These are phyloP conservation scores for Tuber calosporum DNA, from an alignment of 495 filamentous ascomycete species.

Conservation along the genomic window DNA sequence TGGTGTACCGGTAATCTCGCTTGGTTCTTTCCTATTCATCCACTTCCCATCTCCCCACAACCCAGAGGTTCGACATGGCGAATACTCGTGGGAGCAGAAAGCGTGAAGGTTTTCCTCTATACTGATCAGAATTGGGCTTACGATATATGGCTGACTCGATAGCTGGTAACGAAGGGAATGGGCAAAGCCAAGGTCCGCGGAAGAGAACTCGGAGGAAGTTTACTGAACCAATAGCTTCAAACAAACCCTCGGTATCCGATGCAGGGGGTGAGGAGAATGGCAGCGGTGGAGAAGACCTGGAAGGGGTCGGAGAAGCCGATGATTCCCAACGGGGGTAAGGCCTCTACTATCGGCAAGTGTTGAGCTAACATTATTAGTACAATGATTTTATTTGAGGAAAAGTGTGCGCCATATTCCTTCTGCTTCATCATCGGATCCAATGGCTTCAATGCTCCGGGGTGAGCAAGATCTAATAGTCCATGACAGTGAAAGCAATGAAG, in stretches of 20 bases:
- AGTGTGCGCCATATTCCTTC: constrained; percentile 4
- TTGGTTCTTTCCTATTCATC: neutral
- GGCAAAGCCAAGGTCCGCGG: neutral
- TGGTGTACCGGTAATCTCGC: neutral
- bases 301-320: neutral
- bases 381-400: constrained; percentile 32
- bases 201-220: neutral
- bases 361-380: constrained; percentile 1
- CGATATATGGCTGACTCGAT: neutral
- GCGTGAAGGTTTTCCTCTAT: neutral
- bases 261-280: neutral
- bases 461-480: neutral
- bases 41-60: neutral
- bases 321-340: constrained; percentile 2
- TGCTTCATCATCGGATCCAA: neutral
- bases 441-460: neutral
- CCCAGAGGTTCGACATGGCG: neutral
- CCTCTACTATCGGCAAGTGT: neutral
- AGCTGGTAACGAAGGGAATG: neutral
- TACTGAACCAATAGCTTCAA: neutral
- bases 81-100: neutral
- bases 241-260: neutral
- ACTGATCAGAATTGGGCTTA: neutral
- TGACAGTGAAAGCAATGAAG: constrained; percentile 28
- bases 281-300: neutral